Conservation (phyloP, 371 early-diverging fungal species). For the Batrachochytrium dendrobatidis region DNA sequence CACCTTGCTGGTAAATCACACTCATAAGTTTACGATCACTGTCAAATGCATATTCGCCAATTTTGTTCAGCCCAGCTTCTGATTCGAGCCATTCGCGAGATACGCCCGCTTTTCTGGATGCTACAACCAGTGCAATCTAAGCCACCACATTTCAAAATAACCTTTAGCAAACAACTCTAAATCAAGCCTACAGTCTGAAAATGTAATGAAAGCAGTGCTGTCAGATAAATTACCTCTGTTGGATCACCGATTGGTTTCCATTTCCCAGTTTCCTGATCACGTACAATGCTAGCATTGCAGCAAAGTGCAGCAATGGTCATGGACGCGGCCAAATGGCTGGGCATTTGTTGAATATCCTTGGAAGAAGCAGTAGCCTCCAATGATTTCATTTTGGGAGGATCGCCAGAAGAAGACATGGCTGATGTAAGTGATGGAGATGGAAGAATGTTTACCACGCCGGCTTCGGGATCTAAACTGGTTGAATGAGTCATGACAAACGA, state of each 20-base stretch:
- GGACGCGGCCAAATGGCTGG: conserved; percentile 27
- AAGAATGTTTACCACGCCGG: conserved; percentile 14
- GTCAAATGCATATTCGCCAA: conserved; percentile 48
- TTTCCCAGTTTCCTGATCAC: conserved; percentile 18
- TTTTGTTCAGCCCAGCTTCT: conserved; percentile 20
- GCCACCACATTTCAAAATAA: no score
- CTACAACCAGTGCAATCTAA: conserved; percentile 33
- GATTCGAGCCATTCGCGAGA: conserved; percentile 23
- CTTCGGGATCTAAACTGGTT: conserved; percentile 31
- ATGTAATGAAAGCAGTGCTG: conserved; percentile 33
- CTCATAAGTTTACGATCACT: conserved; percentile 87
- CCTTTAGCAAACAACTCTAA: no score
- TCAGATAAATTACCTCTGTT: no score
- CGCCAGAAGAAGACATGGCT: conserved; percentile 13
- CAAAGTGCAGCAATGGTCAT: conserved; percentile 40
- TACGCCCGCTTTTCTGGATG: conserved; percentile 24
- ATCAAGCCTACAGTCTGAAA: conserved; percentile 24
- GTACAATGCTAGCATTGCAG: conserved; percentile 28
- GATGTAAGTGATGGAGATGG: conserved; percentile 6
- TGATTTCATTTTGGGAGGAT: conserved; percentile 1
- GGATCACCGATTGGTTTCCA: conserved; percentile 42
- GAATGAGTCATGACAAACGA: conserved; percentile 30
- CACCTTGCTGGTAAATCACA: conserved; percentile 43
- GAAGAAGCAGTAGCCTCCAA: neutral
- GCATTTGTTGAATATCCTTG: conserved; percentile 17